These are phyloP conservation scores for Aegilops longissima DNA, from an alignment of 176 grass and related monocot genomes.

Conservation along the genomic window DNA sequence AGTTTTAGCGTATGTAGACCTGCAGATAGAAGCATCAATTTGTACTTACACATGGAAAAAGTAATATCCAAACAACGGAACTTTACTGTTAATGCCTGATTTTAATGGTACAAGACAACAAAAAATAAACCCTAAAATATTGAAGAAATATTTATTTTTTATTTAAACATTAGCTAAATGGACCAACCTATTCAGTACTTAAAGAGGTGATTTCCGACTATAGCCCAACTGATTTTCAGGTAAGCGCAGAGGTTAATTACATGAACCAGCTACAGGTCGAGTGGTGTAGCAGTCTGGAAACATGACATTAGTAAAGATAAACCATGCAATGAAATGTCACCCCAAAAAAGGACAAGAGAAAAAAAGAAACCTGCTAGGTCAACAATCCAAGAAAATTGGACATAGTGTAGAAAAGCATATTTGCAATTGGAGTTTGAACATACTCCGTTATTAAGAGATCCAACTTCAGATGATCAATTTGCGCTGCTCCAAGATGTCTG, in stretches of 20 bases:
- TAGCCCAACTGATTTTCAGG: neutral
- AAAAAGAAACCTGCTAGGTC: neutral
- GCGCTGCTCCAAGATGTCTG: conserved; percentile 94
- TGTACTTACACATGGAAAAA: neutral
- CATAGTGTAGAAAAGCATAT: conserved; percentile 5
- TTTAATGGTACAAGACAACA: neutral
- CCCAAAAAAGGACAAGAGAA: neutral
- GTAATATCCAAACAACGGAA: neutral
- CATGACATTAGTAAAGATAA: neutral
- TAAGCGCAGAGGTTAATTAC: neutral
- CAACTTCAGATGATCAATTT: conserved; percentile 83
- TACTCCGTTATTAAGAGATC: conserved; percentile 97
- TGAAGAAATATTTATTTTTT: neutral
- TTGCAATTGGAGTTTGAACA: conserved; percentile 1
- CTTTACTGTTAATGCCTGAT: neutral
- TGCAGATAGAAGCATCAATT: conserved; percentile 34
- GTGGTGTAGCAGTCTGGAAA: neutral
- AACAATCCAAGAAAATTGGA: neutral
- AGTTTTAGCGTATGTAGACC: conserved; percentile 97
- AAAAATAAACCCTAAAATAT: neutral
- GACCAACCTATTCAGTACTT: conserved; percentile 1
- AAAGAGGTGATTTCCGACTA: neutral
- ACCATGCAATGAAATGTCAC: neutral
- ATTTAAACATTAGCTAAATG: conserved; percentile 10
- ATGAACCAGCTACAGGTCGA: neutral